Percentiles rank a stretch among this genome's conserved stretches.
Evolutionary conservation across 2,329 filamentous ascomycete genomes (phyloP).

Genomic region (Talaromyces pinophilus): DNA sequence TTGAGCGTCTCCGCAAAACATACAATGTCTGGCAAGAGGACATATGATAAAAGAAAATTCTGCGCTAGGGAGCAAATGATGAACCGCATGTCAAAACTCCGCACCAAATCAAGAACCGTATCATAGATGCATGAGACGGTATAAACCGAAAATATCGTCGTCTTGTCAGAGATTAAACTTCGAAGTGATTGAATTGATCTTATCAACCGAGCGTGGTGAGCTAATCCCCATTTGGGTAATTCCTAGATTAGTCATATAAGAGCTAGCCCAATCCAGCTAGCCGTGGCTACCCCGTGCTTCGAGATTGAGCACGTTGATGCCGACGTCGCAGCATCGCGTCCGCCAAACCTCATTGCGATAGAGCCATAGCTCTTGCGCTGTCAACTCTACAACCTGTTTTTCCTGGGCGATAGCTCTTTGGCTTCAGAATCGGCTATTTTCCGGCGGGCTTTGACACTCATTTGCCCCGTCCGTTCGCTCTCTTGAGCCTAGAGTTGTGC

Average conservation of each 20-base stretch:
- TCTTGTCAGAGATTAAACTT: neutral
- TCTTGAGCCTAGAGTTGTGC: neutral
- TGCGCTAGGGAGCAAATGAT: neutral
- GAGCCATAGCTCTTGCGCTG: slow-evolving; percentile 17
- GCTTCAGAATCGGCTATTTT: neutral
- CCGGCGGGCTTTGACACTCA: neutral
- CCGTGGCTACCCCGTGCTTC: slow-evolving; percentile 20
- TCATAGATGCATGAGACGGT: neutral
- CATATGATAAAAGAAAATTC: neutral
- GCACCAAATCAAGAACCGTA: neutral
- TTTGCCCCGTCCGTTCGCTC: neutral
- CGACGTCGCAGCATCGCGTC: slow-evolving; percentile 21
- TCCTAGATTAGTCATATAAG: neutral
- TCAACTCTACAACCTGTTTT: neutral
- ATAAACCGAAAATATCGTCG: neutral
- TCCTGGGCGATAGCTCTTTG: neutral
- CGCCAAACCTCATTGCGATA: slow-evolving; percentile 17
- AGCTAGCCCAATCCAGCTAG: slow-evolving; percentile 7
- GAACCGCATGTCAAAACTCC: neutral
- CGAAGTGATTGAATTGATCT: neutral
- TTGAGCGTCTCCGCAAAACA: neutral
- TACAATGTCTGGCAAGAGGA: neutral
- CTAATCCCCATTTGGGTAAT: slow-evolving; percentile 5
- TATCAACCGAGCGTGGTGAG: neutral
- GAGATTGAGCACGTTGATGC: slow-evolving; percentile 21